phyloP scores from a whole-genome alignment of 768 basidiomycete genomes.

The Amanita rimosa region DNA sequence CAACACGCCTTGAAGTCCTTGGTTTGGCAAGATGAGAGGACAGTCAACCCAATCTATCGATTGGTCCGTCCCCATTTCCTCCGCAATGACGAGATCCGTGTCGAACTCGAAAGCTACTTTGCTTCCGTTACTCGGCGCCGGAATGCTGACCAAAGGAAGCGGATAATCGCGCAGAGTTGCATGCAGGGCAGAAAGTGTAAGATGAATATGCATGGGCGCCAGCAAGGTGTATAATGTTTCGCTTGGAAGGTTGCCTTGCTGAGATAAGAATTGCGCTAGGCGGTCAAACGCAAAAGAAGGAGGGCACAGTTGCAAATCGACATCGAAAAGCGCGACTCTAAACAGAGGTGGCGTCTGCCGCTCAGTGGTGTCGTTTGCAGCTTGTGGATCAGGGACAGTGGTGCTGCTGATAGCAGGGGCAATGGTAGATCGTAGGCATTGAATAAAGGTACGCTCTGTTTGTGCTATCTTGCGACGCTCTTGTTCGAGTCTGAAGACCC shows the following conservation, averaged over 20 bases:
- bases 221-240: constrained; percentile 70
- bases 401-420: constrained; percentile 11
- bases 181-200: constrained; percentile 49
- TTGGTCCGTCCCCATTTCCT: constrained; percentile 64
- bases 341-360: constrained; percentile 52
- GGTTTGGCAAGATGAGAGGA: constrained; percentile 44
- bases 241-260: constrained; percentile 61
- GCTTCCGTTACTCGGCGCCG: constrained; percentile 27
- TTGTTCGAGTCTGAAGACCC: constrained; percentile 49
- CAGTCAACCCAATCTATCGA: constrained; percentile 69
- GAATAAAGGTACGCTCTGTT: constrained; percentile 35
- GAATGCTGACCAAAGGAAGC: constrained; percentile 71
- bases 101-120: constrained; percentile 50
- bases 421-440: constrained; percentile 30
- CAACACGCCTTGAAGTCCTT: constrained; percentile 36
- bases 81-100: constrained; percentile 74
- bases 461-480: constrained; percentile 32
- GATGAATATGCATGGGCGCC: constrained; percentile 70
- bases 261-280: constrained; percentile 52
- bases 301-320: constrained; percentile 42
- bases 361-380: constrained; percentile 25
- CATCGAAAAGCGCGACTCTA: constrained; percentile 47
- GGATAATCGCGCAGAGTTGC: constrained; percentile 80
- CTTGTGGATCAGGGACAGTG: constrained; percentile 25
- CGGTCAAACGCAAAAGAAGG: constrained; percentile 48